These are phyloP conservation scores for Sherardia arvensis DNA, from an alignment of 257 asterid genomes.

Conservation along the genomic window DNA sequence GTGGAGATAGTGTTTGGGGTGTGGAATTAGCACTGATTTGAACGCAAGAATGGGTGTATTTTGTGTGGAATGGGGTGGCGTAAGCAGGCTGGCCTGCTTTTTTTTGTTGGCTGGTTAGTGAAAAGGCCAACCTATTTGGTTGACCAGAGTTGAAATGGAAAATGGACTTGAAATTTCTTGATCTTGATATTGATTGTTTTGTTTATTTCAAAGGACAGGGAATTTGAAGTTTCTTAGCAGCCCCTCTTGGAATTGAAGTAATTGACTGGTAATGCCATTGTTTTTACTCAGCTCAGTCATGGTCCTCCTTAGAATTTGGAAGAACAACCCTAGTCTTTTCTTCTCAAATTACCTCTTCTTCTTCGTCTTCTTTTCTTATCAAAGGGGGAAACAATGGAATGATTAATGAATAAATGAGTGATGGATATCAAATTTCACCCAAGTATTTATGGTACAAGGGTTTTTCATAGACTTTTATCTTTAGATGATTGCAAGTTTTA, in stretches of 20 bases:
- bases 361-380: background rate
- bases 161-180: constrained; percentile 1
- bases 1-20: background rate
- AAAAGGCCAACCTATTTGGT: background rate
- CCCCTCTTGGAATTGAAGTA: background rate
- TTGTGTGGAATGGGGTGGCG: background rate
- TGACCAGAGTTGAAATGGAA: background rate
- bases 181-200: background rate
- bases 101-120: background rate
- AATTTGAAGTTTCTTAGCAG: background rate
- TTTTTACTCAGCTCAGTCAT: background rate
- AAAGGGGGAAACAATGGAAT: no score
- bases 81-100: constrained; percentile 1
- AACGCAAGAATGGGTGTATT: background rate
- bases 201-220: background rate
- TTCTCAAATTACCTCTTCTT: background rate
- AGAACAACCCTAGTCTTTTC: background rate
- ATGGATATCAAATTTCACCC: no score
- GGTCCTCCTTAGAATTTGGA: background rate
- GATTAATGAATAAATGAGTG: no score
- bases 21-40: background rate
- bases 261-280: background rate
- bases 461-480: no score
- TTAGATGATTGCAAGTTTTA: no score
- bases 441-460: no score